Conservation (phyloP, 106 monocot species). For the Posidonia australis region DNA sequence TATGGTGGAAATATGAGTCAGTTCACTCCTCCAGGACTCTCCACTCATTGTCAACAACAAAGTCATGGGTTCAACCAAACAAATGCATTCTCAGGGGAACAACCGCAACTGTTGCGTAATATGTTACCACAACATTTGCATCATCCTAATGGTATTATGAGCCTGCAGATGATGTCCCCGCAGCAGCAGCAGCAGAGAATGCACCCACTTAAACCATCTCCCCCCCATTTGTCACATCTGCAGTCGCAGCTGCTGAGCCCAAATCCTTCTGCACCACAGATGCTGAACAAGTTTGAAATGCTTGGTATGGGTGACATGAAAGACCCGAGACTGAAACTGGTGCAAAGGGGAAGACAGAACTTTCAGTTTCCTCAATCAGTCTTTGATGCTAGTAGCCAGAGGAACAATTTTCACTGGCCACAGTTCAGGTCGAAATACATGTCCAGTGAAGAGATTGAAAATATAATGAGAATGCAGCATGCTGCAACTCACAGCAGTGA, state of each 20-base stretch:
- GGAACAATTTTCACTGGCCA: slow-evolving; percentile 15
- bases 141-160: slow-evolving; percentile 32
- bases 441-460: slow-evolving; percentile 60
- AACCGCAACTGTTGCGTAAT: slow-evolving; percentile 19
- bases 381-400: slow-evolving; percentile 26
- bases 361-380: slow-evolving; percentile 20
- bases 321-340: slow-evolving; percentile 28
- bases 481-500: slow-evolving; percentile 43
- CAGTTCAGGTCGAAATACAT: slow-evolving; percentile 57
- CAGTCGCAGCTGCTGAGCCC: slow-evolving; percentile 26
- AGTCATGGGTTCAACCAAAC: slow-evolving; percentile 28
- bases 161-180: slow-evolving; percentile 23
- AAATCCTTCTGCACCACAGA: slow-evolving; percentile 11
- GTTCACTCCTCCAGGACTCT: slow-evolving; percentile 12
- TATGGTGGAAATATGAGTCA: slow-evolving; percentile 32
- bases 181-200: slow-evolving; percentile 28
- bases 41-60: slow-evolving; percentile 6
- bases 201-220: slow-evolving; percentile 17
- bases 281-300: slow-evolving; percentile 23
- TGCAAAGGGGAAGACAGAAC: slow-evolving; percentile 32
- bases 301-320: slow-evolving; percentile 22
- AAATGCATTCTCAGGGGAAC: slow-evolving; percentile 23
- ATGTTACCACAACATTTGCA: slow-evolving; percentile 36
- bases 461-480: slow-evolving; percentile 46
- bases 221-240: slow-evolving; percentile 25